Evolutionary conservation across 2,329 filamentous ascomycete genomes (phyloP), one percentile per base, ranked within the genome.

Genomic region (Apiospora malaysiana): DNA sequence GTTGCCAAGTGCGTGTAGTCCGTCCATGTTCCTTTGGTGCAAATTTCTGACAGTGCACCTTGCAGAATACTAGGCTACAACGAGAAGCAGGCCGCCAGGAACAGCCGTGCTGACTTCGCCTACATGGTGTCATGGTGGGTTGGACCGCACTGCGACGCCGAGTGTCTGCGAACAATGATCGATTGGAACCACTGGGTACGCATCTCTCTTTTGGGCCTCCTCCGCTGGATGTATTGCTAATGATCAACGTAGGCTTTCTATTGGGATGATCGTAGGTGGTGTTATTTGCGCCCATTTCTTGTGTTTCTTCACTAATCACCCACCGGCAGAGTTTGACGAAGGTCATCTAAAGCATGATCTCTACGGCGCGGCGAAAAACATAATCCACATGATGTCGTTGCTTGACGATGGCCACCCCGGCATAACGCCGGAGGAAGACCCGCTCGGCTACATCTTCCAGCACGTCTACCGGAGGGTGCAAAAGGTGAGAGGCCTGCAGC

Each of bases 181-280:
- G 78, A 79, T 40, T 80, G 77, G 78, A 72, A 76, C 25, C 77
- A 78, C 68, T 79, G 78, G 75, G 72, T 73, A 3, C 32, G 63
- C 42, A 56, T 32, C 16, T 2, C 14, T 18, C 23, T 27, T 4
- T 4, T 16, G 6, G 6, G 32, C 18, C 16, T 7, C 8, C 18
- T n/a, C n/a, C n/a, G n/a, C 16, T 45, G 42, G 1, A 21, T 9
- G 16, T 23, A 23, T 40, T 6, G 16, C 51, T 59, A 21, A 59
- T 10, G 1, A 2, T 32, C 1, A 2, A 3, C 16, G 4, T 49
- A 56, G 66, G 66, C 42, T 1, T 75, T 74, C 65, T 68, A 69
- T 1, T 74, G 72, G 68, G 73, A 75, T 21, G 71, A 75, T 51
- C 72, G 73, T 75, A 69, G 7, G 73, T 63, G 1, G 16, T 56